These are phyloP conservation scores for Helotiales sp. DNA, from an alignment of 2,329 filamentous ascomycete species.

Conservation along the genomic window DNA sequence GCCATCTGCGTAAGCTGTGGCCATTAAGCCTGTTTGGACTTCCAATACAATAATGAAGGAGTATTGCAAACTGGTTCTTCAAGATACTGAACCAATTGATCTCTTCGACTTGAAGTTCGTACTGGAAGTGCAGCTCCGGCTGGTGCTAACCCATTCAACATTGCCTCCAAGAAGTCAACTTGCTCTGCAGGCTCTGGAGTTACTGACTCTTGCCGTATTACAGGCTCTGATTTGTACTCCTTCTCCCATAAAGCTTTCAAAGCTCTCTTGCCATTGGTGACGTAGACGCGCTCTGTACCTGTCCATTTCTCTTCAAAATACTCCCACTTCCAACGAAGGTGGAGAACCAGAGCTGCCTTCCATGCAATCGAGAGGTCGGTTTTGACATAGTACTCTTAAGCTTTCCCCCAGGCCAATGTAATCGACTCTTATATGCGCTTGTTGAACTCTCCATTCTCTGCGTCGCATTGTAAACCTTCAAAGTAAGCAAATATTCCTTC, in stretches of 20 bases:
- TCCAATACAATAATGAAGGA: not conserved
- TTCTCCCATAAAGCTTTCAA: not conserved
- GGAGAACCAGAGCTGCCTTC: slow-evolving; percentile 3
- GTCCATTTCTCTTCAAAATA: slow-evolving; percentile 8
- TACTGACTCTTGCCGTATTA: not conserved
- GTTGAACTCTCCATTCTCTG: no score
- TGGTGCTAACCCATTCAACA: no score
- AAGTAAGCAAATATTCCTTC: not conserved
- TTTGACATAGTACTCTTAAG: no score
- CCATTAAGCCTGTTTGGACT: not conserved
- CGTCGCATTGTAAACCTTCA: not conserved
- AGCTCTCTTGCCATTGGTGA: not conserved
- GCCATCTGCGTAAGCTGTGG: not conserved
- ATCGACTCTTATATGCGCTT: no score
- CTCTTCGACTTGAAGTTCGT: not conserved
- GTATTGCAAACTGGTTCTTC: not conserved
- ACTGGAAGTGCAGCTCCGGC: not conserved
- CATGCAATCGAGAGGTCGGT: slow-evolving; percentile 2
- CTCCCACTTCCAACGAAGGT: slow-evolving; percentile 5
- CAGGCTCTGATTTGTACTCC: not conserved
- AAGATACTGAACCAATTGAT: not conserved
- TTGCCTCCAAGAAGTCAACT: not conserved
- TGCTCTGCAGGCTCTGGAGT: not conserved
- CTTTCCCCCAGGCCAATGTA: no score
- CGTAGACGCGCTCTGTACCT: not conserved